Base-by-base conservation (phyloP, 306 rosid genomes). In the Potentilla sterilis region DNA sequence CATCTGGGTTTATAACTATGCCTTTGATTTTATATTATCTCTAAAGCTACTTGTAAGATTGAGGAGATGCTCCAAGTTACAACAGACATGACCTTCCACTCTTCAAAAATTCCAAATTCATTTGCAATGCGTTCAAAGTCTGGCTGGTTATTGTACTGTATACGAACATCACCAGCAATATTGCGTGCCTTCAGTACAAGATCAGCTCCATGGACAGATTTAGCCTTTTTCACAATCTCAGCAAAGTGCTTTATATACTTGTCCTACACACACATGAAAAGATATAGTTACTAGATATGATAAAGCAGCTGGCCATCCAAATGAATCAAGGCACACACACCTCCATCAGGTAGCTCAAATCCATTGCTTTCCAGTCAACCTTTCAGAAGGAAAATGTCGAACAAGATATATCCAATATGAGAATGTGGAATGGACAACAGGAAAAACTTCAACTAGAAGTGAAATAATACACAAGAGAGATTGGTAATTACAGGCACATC, bases 301-400 rank as follows among this genome's bases (percentile, higher is more conserved):
- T 77, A 73, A 41, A 78, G 74, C 44, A 75, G 66, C 46, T 67
- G 67, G 28, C 63, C 11, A 10, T 66, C 59, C 68, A 63, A 74
- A 40, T 32, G 70, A 78, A n/a, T 64, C 22, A 75, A 69, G 35
- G 74, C 42, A 40, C 14, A 69, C 52, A 80, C 83, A 92, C 98
- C 98, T 95, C 89, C 85, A 83, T 81, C 88, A 95, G 86, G 85
- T 92, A 95, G 95, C 91, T 87, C 86, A 92, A 84, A 78, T 92
- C 92, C 96, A 55, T 88, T 65, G 96, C 86, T 85, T 87, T 87
- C 98, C 98, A 92, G 76, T 92, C 85, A 61, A 92, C 88, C 97
- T 95, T 75, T 59, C 74, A 24, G 81, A 79, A 79, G 81, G 58
- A 68, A 76, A 85, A 64, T 63, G 77, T 28, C 61, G 70, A 42